Evolutionary conservation across 2,329 filamentous ascomycete species (phyloP).

Genomic region (Hypoxylon sp.): DNA sequence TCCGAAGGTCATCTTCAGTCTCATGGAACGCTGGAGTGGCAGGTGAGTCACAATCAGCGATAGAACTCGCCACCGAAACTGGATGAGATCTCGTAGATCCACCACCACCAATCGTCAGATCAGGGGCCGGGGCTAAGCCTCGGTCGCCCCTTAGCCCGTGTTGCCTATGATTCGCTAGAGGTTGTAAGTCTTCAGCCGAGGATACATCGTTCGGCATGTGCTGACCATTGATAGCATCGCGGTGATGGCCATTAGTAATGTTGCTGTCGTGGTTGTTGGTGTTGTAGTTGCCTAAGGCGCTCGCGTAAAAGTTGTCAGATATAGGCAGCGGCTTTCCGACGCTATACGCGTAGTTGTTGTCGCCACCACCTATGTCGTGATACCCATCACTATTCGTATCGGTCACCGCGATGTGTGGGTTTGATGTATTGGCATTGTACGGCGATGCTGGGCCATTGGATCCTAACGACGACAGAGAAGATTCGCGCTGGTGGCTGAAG

Average conservation of each 20-base stretch:
- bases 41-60: conserved; percentile 69
- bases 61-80: conserved; percentile 69
- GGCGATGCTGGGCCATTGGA: conserved; percentile 72
- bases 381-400: conserved; percentile 63
- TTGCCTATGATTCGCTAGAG: conserved; percentile 54
- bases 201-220: conserved; percentile 54
- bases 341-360: conserved; percentile 60
- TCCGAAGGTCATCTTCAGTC: conserved; percentile 57
- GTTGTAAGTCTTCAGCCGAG: conserved; percentile 47
- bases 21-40: conserved; percentile 67
- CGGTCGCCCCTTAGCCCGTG: conserved; percentile 58
- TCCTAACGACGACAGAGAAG: conserved; percentile 70
- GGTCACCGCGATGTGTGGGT: conserved; percentile 69
- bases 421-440: conserved; percentile 66
- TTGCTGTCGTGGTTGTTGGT: conserved; percentile 51
- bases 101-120: conserved; percentile 56
- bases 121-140: conserved; percentile 60
- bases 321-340: conserved; percentile 59
- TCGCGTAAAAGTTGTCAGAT: conserved; percentile 55
- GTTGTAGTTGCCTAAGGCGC: conserved; percentile 47
- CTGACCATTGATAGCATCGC: conserved; percentile 57
- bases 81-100: conserved; percentile 61
- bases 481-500: conserved; percentile 68
- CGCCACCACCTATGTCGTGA: conserved; percentile 57
- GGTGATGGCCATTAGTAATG: conserved; percentile 49